Conservation (phyloP, 352 stramenopile genomes). For the Blastocystis sp. region DNA sequence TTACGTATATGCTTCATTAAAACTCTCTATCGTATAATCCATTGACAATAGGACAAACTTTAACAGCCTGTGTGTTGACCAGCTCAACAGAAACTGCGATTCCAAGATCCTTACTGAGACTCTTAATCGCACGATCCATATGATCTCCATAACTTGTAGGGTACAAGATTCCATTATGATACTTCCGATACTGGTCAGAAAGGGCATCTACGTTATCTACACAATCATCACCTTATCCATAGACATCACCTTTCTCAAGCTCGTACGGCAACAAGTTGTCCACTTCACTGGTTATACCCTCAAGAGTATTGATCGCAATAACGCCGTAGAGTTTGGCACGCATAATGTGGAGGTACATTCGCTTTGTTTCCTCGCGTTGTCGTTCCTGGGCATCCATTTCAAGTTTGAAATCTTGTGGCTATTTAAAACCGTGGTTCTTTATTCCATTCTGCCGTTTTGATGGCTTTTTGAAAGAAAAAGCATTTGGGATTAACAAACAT, state of each 20-base stretch:
- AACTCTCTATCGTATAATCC: conserved; percentile 6
- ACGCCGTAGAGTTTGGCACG: conserved; percentile 57
- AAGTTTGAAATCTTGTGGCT: conserved; percentile 10
- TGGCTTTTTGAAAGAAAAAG: background rate
- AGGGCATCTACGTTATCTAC: conserved; percentile 60
- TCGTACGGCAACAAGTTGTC: conserved; percentile 41
- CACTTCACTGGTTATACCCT: conserved; percentile 49
- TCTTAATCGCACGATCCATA: conserved; percentile 61
- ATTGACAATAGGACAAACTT: background rate
- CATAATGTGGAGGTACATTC: conserved; percentile 45
- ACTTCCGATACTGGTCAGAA: conserved; percentile 52
- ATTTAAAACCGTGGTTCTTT: background rate
- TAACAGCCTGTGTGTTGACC: conserved; percentile 55
- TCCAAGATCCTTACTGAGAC: conserved; percentile 57
- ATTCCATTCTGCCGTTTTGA: background rate
- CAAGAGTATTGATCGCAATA: conserved; percentile 53
- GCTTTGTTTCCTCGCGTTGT: conserved; percentile 18
- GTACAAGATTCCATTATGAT: conserved; percentile 52
- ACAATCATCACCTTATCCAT: background rate
- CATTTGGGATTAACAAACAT: background rate
- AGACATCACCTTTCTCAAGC: conserved; percentile 16
- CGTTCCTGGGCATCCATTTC: conserved; percentile 37
- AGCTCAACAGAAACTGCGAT: conserved; percentile 57
- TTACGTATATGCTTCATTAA: background rate
- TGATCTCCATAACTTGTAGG: conserved; percentile 61